Evolutionary conservation across 1,139 yeast genomes (phyloP).

Genomic region (Blastobotrys arbuscula): DNA sequence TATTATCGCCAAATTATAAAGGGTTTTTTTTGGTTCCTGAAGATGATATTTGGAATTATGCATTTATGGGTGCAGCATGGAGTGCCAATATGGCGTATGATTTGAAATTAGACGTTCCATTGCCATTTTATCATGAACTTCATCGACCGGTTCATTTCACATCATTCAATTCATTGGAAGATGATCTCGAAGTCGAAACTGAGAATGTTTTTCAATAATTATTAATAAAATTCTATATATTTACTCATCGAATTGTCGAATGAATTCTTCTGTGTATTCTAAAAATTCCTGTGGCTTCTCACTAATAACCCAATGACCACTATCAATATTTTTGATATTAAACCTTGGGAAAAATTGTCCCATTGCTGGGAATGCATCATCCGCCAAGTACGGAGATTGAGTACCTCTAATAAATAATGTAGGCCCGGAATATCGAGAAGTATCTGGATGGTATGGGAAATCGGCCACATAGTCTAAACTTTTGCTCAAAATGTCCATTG

Average conservation of each 20-base stretch:
- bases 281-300: slow-evolving; percentile 29
- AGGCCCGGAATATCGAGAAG: slow-evolving; percentile 63
- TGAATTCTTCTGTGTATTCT: slow-evolving; percentile 19
- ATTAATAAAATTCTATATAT: background rate
- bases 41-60: slow-evolving; percentile 82
- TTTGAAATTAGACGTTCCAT: slow-evolving; percentile 71
- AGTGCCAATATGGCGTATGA: slow-evolving; percentile 53
- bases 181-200: slow-evolving; percentile 61
- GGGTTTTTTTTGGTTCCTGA: slow-evolving; percentile 89
- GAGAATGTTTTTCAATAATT: slow-evolving; percentile 56
- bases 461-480: slow-evolving; percentile 58
- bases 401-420: slow-evolving; percentile 76
- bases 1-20: slow-evolving; percentile 66
- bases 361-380: slow-evolving; percentile 69
- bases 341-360: slow-evolving; percentile 78
- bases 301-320: slow-evolving; percentile 73
- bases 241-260: slow-evolving; percentile 8
- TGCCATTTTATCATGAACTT: slow-evolving; percentile 73
- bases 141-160: slow-evolving; percentile 89
- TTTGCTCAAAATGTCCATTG: slow-evolving; percentile 61
- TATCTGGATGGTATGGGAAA: slow-evolving; percentile 65
- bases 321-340: slow-evolving; percentile 63
- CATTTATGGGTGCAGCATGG: slow-evolving; percentile 86
- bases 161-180: slow-evolving; percentile 64
- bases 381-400: slow-evolving; percentile 74